Base-by-base conservation (phyloP, 2,329 filamentous ascomycete species). In the Fusarium nelsonii region DNA sequence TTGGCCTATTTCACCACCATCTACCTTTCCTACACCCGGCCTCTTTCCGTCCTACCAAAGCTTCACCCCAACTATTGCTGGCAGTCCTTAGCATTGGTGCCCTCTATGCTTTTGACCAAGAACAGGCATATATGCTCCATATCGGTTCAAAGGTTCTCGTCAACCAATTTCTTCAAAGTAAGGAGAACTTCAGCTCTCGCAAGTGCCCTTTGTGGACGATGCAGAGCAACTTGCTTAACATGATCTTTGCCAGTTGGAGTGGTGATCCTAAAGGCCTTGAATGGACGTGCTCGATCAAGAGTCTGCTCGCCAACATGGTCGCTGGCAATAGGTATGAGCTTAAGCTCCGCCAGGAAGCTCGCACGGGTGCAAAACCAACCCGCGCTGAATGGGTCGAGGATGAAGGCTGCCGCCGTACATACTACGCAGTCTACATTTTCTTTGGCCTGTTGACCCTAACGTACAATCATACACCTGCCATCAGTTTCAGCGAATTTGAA, bases 201-300 rank as follows among this genome's bases (percentile, higher is more conserved):
- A 98, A 97, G 80, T 98, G 95, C 75, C 96, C 96, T 6, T 82
- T 99, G 15, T 98, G 96, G 95, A 96, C 95, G 48, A 98, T 98
- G 93, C 96, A 99, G 79, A 93, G 93, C 78, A 97, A 94, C 5
- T 84, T 99, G 55, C 85, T 99, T 61, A 99, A 99, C 84, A 98
- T 98, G 96, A 91, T 97, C 71, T 98, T 99, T 79, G 94, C 96
- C 57, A 98, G 94, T 84, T 99, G 96, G 96, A 98, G 96, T 79
- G 96, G 96, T 75, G 96, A 98, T 76, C 92, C 96, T 36, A 98
- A 97, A 81, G 96, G 96, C 37, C 86, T 99, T 4, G 96, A 99
- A 80, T 99, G 96, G 96, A 94, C 96, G 36, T 98, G 95, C 80
- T 98, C 96, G 3, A 98, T 99, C 82, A 98, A 98, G 87, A 97